phyloP scores from a whole-genome alignment of 345 rosid genomes.

The Citrus cavaleriei region DNA sequence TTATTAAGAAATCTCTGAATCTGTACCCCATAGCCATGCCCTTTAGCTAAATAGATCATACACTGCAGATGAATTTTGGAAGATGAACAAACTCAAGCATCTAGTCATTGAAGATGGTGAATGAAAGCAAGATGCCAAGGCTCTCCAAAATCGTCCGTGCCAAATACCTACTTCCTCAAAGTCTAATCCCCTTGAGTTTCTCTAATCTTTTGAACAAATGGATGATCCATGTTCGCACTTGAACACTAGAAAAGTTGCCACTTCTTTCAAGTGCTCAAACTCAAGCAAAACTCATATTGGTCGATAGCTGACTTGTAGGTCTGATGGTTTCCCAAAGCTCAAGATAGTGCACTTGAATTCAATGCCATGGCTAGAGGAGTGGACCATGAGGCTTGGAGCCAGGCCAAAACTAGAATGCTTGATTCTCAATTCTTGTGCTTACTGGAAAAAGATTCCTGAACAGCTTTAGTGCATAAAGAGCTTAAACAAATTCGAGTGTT shows the following conservation, averaged over 20 bases:
- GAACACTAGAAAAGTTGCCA: neutral
- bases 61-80: neutral
- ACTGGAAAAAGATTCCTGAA: too few species aligned
- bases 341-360: neutral
- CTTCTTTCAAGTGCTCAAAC: neutral
- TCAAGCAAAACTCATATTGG: neutral
- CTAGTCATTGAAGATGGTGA: neutral
- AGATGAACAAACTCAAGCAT: neutral
- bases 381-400: too few species aligned
- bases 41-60: neutral
- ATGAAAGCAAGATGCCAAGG: neutral
- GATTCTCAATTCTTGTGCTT: too few species aligned
- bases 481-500: neutral
- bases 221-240: neutral
- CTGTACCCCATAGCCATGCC: too few species aligned
- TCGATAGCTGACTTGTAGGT: neutral
- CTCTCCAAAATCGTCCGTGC: neutral
- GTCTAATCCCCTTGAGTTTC: neutral
- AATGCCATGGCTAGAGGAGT: neutral
- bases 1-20: too few species aligned
- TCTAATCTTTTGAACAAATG: neutral
- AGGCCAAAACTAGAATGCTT: too few species aligned
- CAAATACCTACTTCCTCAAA: too few species aligned
- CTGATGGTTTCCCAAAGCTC: neutral
- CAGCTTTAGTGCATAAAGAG: too few species aligned